Evolutionary conservation across 164 flowering plant species (phyloP).

Genomic region (Stephania cephalantha): DNA sequence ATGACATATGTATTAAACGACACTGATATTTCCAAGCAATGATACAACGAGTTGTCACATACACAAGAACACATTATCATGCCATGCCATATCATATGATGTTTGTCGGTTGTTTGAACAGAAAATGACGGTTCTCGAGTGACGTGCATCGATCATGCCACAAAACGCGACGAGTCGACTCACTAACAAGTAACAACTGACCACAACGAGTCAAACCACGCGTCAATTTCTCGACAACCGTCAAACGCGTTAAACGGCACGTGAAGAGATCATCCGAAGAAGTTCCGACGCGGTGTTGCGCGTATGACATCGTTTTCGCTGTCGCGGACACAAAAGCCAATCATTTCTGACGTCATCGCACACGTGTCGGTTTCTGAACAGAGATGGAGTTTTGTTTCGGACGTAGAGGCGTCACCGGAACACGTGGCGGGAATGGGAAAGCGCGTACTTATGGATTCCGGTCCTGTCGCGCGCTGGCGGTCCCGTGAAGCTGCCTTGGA

Average conservation of each 20-base stretch:
- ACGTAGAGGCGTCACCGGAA: too few relatives aligned
- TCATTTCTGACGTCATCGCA: background rate
- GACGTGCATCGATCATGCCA: background rate
- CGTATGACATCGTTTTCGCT: background rate
- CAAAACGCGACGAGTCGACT: background rate
- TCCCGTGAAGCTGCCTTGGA: background rate
- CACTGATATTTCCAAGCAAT: background rate
- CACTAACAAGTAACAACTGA: background rate
- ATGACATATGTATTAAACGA: background rate
- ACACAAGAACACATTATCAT: background rate
- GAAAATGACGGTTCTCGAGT: constrained; percentile 1
- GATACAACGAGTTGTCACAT: background rate
- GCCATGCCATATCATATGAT: background rate
- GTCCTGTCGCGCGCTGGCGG: background rate
- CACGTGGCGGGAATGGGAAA: background rate
- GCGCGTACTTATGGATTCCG: background rate
- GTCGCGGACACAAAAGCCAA: background rate
- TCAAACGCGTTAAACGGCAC: background rate
- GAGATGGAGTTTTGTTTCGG: too few relatives aligned
- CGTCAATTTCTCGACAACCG: background rate
- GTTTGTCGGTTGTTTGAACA: background rate
- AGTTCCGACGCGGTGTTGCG: background rate
- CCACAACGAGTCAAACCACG: background rate
- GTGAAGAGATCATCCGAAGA: background rate
- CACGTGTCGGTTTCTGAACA: background rate